Percentiles rank a stretch among this genome's conserved stretches.
phyloP scores from a whole-genome alignment of 2,329 filamentous ascomycete genomes.

The Hortaea werneckii region DNA sequence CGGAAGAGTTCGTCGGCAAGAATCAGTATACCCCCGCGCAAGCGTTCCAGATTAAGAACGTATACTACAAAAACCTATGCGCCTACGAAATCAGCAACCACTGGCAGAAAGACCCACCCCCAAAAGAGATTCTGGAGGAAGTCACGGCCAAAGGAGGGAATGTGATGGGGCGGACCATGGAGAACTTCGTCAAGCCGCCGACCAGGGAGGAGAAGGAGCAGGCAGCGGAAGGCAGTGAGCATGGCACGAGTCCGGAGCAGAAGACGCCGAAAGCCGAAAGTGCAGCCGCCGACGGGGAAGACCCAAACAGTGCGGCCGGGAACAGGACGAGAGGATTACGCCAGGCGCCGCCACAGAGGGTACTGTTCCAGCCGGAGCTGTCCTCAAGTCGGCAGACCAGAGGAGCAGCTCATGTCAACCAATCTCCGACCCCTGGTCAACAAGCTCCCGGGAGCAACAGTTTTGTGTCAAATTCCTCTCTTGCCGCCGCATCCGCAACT shows the following conservation, averaged over 20 bases:
- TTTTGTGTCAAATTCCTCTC: slow-evolving; percentile 15
- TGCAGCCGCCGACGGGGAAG: slow-evolving; percentile 33
- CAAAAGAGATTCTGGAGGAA: slow-evolving; percentile 78
- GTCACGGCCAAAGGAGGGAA: slow-evolving; percentile 68
- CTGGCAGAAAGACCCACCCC: slow-evolving; percentile 71
- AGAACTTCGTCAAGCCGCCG: slow-evolving; percentile 55
- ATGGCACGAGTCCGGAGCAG: slow-evolving; percentile 30
- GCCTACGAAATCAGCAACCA: slow-evolving; percentile 76
- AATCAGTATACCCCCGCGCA: slow-evolving; percentile 69
- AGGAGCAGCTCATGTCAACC: slow-evolving; percentile 28
- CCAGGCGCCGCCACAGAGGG: slow-evolving; percentile 73
- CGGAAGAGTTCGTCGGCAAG: slow-evolving; percentile 63
- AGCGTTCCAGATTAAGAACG: slow-evolving; percentile 75
- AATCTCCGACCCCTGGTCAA: slow-evolving; percentile 33
- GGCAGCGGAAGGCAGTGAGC: slow-evolving; percentile 37
- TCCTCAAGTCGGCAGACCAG: slow-evolving; percentile 54
- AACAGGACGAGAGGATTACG: slow-evolving; percentile 34
- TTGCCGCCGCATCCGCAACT: slow-evolving; percentile 32
- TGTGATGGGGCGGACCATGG: slow-evolving; percentile 64
- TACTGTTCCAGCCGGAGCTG: slow-evolving; percentile 76
- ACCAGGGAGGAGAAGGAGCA: slow-evolving; percentile 37
- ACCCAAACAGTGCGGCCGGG: slow-evolving; percentile 31
- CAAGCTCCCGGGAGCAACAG: too few species aligned
- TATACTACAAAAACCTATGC: slow-evolving; percentile 77
- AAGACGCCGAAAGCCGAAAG: slow-evolving; percentile 42